These are phyloP conservation scores for Aureobasidium sp. DNA, from an alignment of 2,329 filamentous ascomycete genomes.

Conservation along the genomic window DNA sequence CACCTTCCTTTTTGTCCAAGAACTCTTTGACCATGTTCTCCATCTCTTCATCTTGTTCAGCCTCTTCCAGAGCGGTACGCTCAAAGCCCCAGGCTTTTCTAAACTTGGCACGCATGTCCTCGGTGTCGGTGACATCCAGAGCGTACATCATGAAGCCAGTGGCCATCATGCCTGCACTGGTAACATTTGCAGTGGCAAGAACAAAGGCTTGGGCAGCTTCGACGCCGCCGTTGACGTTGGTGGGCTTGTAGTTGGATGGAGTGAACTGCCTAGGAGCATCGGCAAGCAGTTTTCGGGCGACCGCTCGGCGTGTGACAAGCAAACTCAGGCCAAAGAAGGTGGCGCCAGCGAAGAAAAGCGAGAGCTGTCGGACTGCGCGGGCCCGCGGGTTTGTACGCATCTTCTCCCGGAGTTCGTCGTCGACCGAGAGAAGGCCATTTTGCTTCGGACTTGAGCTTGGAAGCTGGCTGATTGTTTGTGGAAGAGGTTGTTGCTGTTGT, in stretches of 20 bases:
- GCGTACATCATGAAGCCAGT: constrained; percentile 67
- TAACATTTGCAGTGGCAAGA: constrained; percentile 78
- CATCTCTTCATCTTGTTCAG: constrained; percentile 43
- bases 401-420: constrained; percentile 9
- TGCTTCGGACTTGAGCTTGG: background rate
- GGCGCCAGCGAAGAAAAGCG: constrained; percentile 63
- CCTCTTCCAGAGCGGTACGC: constrained; percentile 31
- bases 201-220: constrained; percentile 78
- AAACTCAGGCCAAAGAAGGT: constrained; percentile 67
- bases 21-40: constrained; percentile 44
- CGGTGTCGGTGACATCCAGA: constrained; percentile 55
- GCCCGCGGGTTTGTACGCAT: constrained; percentile 10
- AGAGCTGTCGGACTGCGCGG: constrained; percentile 22
- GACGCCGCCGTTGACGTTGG: constrained; percentile 51
- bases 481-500: background rate
- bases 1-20: constrained; percentile 39
- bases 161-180: constrained; percentile 64
- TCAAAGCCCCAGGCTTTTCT: constrained; percentile 49
- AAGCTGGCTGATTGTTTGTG: background rate
- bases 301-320: constrained; percentile 53
- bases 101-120: constrained; percentile 51
- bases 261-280: constrained; percentile 64
- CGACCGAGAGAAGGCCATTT: constrained; percentile 7
- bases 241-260: constrained; percentile 45
- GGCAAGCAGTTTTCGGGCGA: constrained; percentile 53